Base-by-base conservation (phyloP, 495 filamentous ascomycete genomes). In the Aspergillus kassunensis region DNA sequence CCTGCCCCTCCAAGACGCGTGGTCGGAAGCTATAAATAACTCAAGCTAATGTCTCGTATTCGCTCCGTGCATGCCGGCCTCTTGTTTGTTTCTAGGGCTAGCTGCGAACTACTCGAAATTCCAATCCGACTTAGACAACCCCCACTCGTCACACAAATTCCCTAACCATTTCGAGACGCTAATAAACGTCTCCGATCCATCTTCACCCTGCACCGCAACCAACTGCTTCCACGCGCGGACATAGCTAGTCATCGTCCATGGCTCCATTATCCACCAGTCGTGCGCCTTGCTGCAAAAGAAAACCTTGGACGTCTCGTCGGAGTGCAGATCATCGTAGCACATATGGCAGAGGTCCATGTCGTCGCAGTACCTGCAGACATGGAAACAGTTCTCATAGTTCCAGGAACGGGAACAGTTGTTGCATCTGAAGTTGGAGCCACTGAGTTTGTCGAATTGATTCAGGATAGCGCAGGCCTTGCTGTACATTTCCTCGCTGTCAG, bases 361-460 rank as follows among this genome's bases (percentile, higher is more conserved):
- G 36, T 58, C 46, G 35, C 60, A 61, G 12, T 54, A 57, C 18
- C 47, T 60, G 54, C 60, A 63, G n/a, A 10, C 29, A 25, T 60
- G 48, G 12, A 60, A n/a, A 7, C 13, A 33, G 9, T 27, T 25
- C 1, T 63, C 54, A 23, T 57, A 43, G 13, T 54, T 39, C 60
- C 60, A 63, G 15, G 29, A 13, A 18, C 20, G n/a, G 5, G 19
- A 8, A 20, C 51, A 53, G 30, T 46, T 53, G 19, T 44, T 46
- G 42, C 51, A 53, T 0, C 6, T 24, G 13, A 33, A 15, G 18
- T 23, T 12, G 4, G 18, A 39, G 12, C 47, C 42, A 18, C 9
- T 30, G 20, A 15, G n/a, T 4, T 15, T 21, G 18, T 9, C 4
- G 4, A 39, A 13, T 6, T 37, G 13, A 6, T 11, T 3, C 7